phyloP scores from a whole-genome alignment of 2,329 filamentous ascomycete genomes.

The Fusarium robinianum region DNA sequence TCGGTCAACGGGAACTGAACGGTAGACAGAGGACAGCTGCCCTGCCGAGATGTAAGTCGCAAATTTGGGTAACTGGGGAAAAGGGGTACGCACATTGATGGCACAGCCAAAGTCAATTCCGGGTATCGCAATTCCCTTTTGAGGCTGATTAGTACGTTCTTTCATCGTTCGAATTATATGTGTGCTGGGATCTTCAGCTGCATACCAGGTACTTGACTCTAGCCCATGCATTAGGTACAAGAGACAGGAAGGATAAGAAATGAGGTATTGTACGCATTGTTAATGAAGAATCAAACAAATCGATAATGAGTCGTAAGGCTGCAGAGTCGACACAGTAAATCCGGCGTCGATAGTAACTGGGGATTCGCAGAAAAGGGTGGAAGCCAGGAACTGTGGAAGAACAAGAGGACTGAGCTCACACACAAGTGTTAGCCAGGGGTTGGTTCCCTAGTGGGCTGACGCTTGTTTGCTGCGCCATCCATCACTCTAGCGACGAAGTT shows the following conservation, averaged over 20 bases:
- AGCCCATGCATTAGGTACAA: slow-evolving; percentile 13
- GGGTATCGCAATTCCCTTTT: slow-evolving; percentile 52
- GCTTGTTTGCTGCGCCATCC: too few species aligned
- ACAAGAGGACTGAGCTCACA: too few species aligned
- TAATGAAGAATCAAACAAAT: too few species aligned
- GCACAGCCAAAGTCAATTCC: slow-evolving; percentile 55
- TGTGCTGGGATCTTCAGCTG: not conserved
- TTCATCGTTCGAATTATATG: not conserved
- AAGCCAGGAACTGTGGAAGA: too few species aligned
- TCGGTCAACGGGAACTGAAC: slow-evolving; percentile 43
- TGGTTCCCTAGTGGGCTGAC: too few species aligned
- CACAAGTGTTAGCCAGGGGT: too few species aligned
- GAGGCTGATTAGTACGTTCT: too few species aligned
- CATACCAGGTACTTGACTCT: slow-evolving; percentile 20
- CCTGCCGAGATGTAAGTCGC: slow-evolving; percentile 33
- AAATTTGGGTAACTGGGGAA: not conserved
- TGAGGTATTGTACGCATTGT: slow-evolving; percentile 10
- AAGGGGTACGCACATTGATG: slow-evolving; percentile 46
- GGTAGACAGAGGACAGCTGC: slow-evolving; percentile 44
- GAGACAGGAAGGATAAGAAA: slow-evolving; percentile 8
- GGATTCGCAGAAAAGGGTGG: too few species aligned
- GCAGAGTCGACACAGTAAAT: too few species aligned
- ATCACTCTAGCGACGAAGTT: too few species aligned
- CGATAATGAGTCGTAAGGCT: too few species aligned
- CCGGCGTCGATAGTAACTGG: too few species aligned